Base-by-base conservation (phyloP, 2,329 filamentous ascomycete species). In the Colletotrichum sp. region DNA sequence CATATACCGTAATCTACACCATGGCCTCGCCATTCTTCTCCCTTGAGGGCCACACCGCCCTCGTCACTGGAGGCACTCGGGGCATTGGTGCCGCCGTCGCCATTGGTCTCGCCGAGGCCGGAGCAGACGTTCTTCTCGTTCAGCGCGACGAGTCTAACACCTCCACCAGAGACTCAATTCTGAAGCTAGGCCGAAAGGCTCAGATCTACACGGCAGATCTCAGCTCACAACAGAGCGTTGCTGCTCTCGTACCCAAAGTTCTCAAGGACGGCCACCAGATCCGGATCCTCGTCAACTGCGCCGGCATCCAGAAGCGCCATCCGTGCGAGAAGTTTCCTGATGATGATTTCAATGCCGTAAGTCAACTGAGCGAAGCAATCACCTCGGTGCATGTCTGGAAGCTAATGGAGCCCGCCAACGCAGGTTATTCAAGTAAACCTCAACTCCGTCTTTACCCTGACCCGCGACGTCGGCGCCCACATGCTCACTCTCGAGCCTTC, bases 391-490 rank as follows among this genome's bases (percentile, higher is more conserved):
- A 30, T 32, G 30, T n/a, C 49, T 32, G 21, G 21, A 15, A 26
- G 49, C 44, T 76, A 24, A 60, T 16, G 18, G 4, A 15, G 12
- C 39, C 18, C 49, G 21, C 34, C 34, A 3, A 3, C 26, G 36
- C 52, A 90, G 89, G 94, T 98, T 34, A 87, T 98, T 57, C 95
- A 98, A 87, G 94, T 98, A 66, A 98, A 98, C 86, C 91, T 98
- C 62, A 94, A 91, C 81, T 90, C 94, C 59, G 95, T 97, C 70
- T 98, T 98, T 86, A 92, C 92, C 1, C 89, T 98, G 71, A 91
- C 92, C 85, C 92, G 95, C 76, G 95, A 96, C 83, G 90, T 95
- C 18, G 95, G 95, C 78, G 92, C 93, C 16, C 94, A 96, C 86
- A 95, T 97, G 92, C 92, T 97, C 32, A 82, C 84, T 3, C 90